A percentile compares a stretch with the other conserved stretches of the same genome.
Conservation (phyloP, 306 rosid species). For the Gillenia trifoliata region DNA sequence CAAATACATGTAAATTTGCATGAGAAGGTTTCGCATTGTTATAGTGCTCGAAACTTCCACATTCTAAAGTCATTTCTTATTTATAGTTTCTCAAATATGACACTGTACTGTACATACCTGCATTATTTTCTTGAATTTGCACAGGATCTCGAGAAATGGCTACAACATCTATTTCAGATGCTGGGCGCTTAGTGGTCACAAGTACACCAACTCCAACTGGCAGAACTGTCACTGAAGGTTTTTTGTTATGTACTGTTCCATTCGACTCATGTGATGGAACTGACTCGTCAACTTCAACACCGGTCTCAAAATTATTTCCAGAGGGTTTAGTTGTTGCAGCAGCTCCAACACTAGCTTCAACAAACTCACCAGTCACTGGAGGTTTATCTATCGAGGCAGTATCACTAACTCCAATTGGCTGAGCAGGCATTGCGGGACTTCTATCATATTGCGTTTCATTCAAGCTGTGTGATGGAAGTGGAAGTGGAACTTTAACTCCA, state of each 20-base stretch:
- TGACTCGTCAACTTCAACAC: constrained; percentile 13
- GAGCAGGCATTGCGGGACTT: neutral
- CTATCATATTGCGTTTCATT: constrained; percentile 2
- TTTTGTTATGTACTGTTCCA: constrained; percentile 11
- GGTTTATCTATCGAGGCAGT: constrained; percentile 12
- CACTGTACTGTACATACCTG: neutral
- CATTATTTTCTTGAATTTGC: neutral
- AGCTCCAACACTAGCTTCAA: neutral
- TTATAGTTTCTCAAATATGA: neutral
- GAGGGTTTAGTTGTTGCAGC: neutral
- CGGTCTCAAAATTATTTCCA: neutral
- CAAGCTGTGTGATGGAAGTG: constrained; percentile 4
- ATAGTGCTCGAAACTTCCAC: neutral
- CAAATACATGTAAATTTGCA: neutral
- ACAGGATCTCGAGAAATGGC: neutral
- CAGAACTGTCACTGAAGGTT: constrained; percentile 9
- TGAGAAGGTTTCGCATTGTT: neutral
- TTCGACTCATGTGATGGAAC: constrained; percentile 6
- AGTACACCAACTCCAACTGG: constrained; percentile 9
- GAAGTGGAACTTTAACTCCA: neutral
- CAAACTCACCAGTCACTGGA: constrained; percentile 1
- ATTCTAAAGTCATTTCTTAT: neutral
- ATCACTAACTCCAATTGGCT: neutral
- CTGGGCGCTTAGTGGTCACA: constrained; percentile 5
- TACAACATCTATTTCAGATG: neutral